Evolutionary conservation across 345 rosid genomes (phyloP), one percentile per base, ranked within the genome.

Genomic region (Balakata baccata): DNA sequence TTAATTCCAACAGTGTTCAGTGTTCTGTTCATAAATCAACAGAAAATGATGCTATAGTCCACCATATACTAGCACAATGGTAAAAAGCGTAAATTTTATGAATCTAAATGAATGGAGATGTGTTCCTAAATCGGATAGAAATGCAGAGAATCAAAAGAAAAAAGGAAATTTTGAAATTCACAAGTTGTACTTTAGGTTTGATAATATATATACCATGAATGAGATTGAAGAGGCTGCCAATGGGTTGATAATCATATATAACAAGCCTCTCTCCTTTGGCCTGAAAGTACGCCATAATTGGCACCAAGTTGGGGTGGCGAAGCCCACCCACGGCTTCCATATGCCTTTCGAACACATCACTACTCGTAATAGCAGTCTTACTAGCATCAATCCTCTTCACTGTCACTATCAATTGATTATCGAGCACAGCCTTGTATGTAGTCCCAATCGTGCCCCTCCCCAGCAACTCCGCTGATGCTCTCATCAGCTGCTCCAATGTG

Each of bases 171-270:
- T 3, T 0, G 14, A 64, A 63, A 41, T 64, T 64, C 50, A 64
- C 14, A 18, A 39, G 11, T 39, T 5, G 17, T 37, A 63, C 16
- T 5, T 8, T 6, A 12, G 47, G 47, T 38, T 63, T 63, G 18
- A 12, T 10, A 12, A 17, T 43, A 5, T 29, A 25, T 47, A 29
- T 89, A 92, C 99, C 97, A 69, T 95, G 99, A 80, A 95, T 84
- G 79, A 95, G 98, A 82, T 85, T 89, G 86, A 80, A 89, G 81
- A 95, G 84, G 64, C 99, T 92, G 60, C 99, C 98, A 73, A 92
- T 92, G 9, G 94, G 89, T 78, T 91, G 97, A 78, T 89, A 92
- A 77, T 91, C 96, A 10, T 78, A 95, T 72, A 95, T 81, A 49
- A 92, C 86, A 3, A 95, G 97, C 76, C 99, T 83, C 74, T 95